phyloP scores from a whole-genome alignment of 805 yeast species.

The Monosporozyma siamensis region DNA sequence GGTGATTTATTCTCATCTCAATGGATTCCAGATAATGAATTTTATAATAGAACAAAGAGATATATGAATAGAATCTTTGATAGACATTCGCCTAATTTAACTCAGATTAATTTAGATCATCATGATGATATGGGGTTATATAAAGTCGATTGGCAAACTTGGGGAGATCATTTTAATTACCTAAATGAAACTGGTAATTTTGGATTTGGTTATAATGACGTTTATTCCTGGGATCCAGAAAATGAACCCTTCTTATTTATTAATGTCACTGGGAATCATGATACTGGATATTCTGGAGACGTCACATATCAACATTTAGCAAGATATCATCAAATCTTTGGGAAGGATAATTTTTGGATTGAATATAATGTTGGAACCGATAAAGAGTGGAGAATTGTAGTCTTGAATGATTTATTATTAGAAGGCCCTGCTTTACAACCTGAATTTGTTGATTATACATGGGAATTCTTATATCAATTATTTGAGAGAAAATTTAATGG shows the following conservation, averaged over 20 bases:
- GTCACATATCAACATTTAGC: constrained; percentile 86
- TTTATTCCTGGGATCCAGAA: constrained; percentile 55
- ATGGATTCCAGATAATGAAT: constrained; percentile 88
- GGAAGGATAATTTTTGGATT: constrained; percentile 76
- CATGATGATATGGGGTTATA: constrained; percentile 24
- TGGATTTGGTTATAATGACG: constrained; percentile 46
- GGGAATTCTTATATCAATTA: constrained; percentile 63
- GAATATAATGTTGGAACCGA: constrained; percentile 54
- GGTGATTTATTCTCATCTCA: constrained; percentile 92
- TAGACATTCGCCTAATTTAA: constrained; percentile 51
- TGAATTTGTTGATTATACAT: constrained; percentile 54
- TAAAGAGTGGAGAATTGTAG: constrained; percentile 84
- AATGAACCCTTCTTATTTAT: constrained; percentile 56
- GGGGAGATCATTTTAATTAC: constrained; percentile 18
- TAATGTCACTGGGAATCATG: constrained; percentile 91
- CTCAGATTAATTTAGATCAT: constrained; percentile 31
- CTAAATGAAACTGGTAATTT: constrained; percentile 20
- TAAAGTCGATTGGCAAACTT: constrained; percentile 20
- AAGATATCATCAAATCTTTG: constrained; percentile 65
- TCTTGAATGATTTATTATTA: constrained; percentile 67
- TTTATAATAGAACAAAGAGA: constrained; percentile 66
- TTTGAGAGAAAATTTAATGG: constrained; percentile 53
- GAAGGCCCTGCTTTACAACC: constrained; percentile 87
- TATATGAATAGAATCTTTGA: constrained; percentile 63
- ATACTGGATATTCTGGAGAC: constrained; percentile 91